Base-by-base conservation (phyloP, 148 eudicot species). In the Amaranthus cruentus region DNA sequence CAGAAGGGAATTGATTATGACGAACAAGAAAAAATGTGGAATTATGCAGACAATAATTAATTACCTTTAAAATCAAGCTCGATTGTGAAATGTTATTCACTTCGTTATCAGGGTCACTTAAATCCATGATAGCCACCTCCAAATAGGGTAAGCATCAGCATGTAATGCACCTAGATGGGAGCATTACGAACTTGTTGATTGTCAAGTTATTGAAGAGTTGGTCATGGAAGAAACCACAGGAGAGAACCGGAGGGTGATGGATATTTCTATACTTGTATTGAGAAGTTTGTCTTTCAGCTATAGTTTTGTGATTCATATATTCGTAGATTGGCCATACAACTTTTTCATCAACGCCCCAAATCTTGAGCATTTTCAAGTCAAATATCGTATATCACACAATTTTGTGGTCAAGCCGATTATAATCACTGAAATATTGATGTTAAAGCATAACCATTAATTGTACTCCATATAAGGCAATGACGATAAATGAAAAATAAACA, bases 321-420 rank as follows among this genome's bases (percentile, higher is more conserved):
- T 42, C 12, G 14, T 69, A 46, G 56, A 69, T 69, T 42, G 61
- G 28, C 69, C 79, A 15, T 76, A 76, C 44, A 76, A 43, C 49
- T 76, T 69, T 38, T 14, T 61, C 56, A 69, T 76, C 8, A 60
- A 76, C 44, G 53, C 73, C 79, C 79, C 79, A 10, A 61, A 69
- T 28, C 74, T 76, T 9, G 69, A 69, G 44, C 18, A 60, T 48
- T 69, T 76, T 47, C 55, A 76, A 69, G 62, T 76, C 18, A 69
- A 69, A 60, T 73, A 73, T 2, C 52, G 73, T 69, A 50, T 76
- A 69, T 76, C 74, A 60, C 73, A 76, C 69, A 69, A 69, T 55
- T 69, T 69, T 62, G 79, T 50, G 5, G 51, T 76, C 15, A 52
- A 63, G 58, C 38, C 38, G 38, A 28, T 28, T 28, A 28, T 28